Base-by-base conservation (phyloP, 2,329 filamentous ascomycete genomes). In the Daldinia eschscholtzii region DNA sequence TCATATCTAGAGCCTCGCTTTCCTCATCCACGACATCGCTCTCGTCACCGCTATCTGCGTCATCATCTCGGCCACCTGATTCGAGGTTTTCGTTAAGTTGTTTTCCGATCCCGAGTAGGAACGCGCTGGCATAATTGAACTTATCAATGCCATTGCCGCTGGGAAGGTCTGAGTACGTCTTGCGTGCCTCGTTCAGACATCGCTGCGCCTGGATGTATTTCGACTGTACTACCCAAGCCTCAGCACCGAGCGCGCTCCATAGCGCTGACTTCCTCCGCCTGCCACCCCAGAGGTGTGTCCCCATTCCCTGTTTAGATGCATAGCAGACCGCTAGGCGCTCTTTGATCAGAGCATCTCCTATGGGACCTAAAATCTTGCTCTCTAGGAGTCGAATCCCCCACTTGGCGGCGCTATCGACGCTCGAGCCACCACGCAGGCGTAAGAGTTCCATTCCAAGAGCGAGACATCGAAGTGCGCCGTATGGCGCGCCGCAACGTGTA, bases 261-360 rank as follows among this genome's bases (percentile, higher is more conserved):
- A 97, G 87, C 0, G 93, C 96, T 1, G 94, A 92, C 83, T 98
- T 99, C 56, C 96, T 87, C 67, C 86, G 87, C 68, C 95, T 87
- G 7, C 87, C 86, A 15, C 94, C 94, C 85, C 90, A 92, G 41
- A 83, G 83, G 67, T 89, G 87, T 7, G 86, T 87, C 0, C 91
- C 90, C 3, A 89, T 81, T 2, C 92, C 91, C 28, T 86, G 86
- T 72, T 92, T 93, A 2, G 92, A 90, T 0, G 89, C 88, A 80
- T 95, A 98, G 81, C 93, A 97, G 2, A 92, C 89, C 0, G 93
- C 92, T 20, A 98, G 87, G 39, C 96, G 89, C 81, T 99, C 95
- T 60, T 91, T 93, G 74, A 97, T 84, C 12, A 99, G 85, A 0
- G 93, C 93, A 67, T 95, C 92, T 3, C 93, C 94, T 1, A 96